phyloP scores from a whole-genome alignment of 148 eudicot genomes.

The Pouteria glomerata region DNA sequence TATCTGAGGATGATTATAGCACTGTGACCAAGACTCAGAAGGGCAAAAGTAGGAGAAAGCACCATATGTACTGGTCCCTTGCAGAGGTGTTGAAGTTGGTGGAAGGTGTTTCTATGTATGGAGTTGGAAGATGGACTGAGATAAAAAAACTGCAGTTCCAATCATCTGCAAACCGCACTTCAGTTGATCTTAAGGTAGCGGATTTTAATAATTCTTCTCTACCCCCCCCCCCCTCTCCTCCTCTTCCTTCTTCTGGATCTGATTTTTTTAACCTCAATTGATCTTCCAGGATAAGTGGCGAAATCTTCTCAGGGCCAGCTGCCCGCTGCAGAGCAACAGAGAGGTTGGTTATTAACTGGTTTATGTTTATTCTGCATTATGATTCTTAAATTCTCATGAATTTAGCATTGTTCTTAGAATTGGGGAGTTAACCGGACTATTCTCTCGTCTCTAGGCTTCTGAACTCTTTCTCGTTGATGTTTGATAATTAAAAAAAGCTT shows the following conservation, averaged over 20 bases:
- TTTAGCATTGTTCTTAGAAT: neutral
- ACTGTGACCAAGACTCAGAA: constrained; percentile 5
- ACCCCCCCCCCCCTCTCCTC: neutral
- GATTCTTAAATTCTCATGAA: neutral
- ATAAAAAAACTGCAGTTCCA: constrained; percentile 18
- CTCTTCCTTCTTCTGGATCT: neutral
- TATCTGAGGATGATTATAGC: constrained; percentile 12
- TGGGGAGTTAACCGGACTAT: neutral
- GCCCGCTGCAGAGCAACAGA: constrained; percentile 8
- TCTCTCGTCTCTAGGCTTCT: neutral
- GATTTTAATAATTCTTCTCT: neutral
- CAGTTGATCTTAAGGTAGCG: constrained; percentile 29
- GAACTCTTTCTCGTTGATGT: neutral
- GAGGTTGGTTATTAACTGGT: constrained; percentile 14
- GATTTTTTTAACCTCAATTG: neutral
- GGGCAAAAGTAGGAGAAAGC: constrained; percentile 17
- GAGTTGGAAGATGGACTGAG: constrained; percentile 30
- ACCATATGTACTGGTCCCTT: constrained; percentile 24
- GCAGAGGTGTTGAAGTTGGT: constrained; percentile 25
- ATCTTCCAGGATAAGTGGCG: constrained; percentile 29
- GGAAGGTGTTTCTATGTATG: constrained; percentile 25
- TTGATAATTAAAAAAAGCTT: neutral
- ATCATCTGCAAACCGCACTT: constrained; percentile 22
- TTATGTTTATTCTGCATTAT: neutral
- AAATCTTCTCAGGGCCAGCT: constrained; percentile 29